phyloP scores from a whole-genome alignment of 2,329 filamentous ascomycete genomes.

The Mycosphaerella arachidis region DNA sequence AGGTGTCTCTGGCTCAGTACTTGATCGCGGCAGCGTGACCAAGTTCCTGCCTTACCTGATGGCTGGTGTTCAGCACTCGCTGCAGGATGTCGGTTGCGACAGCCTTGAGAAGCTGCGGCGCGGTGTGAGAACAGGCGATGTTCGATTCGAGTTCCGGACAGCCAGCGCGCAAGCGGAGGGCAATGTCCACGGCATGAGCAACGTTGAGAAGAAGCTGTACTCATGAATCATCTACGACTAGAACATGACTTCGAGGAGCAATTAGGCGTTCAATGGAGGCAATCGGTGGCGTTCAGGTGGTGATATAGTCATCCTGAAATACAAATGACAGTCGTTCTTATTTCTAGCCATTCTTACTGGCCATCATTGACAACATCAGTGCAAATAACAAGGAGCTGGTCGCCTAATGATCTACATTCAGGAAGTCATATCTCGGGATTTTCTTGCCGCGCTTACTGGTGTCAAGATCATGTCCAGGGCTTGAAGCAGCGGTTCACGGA shows the following conservation, averaged over 20 bases:
- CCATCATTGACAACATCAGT: too few species aligned
- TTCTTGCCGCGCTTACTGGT: too few species aligned
- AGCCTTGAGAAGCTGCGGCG: conserved; percentile 74
- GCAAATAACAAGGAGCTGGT: too few species aligned
- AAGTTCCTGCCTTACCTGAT: conserved; percentile 96
- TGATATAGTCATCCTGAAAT: neutral
- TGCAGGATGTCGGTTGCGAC: conserved; percentile 89
- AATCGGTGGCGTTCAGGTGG: neutral
- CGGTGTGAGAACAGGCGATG: conserved; percentile 65
- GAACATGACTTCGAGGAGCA: neutral
- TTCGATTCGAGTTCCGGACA: conserved; percentile 91
- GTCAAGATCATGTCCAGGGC: too few species aligned
- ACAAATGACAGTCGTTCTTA: neutral
- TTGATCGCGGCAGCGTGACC: conserved; percentile 75
- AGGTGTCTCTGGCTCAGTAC: conserved; percentile 84
- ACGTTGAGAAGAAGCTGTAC: conserved; percentile 99
- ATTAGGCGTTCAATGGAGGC: neutral
- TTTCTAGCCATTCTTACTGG: neutral
- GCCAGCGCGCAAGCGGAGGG: conserved; percentile 94
- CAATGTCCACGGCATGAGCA: conserved; percentile 92
- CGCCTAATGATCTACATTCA: too few species aligned
- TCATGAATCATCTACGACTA: neutral
- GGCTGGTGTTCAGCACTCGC: conserved; percentile 91
- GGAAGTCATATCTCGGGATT: too few species aligned
- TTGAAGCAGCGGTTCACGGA: too few species aligned